A percentile compares a stretch with the other conserved stretches of the same genome.
Evolutionary conservation across 305 asterid genomes (phyloP).

Genomic region (Ruellia speciosa): DNA sequence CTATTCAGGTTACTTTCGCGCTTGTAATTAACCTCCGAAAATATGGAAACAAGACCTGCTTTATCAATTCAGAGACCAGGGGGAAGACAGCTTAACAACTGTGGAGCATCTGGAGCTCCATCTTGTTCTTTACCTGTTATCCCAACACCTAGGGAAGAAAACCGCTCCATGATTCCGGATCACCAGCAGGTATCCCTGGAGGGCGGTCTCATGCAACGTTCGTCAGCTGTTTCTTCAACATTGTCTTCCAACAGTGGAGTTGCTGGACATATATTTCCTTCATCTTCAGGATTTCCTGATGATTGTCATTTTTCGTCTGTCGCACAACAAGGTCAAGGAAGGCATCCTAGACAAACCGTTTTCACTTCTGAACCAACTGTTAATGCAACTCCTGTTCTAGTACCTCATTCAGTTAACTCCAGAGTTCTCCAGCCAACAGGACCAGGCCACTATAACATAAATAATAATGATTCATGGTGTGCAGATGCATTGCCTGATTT

Average conservation of each 20-base stretch:
- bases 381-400: conserved; percentile 39
- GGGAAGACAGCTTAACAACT: conserved; percentile 46
- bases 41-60: conserved; percentile 61
- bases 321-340: conserved; percentile 51
- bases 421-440: conserved; percentile 52
- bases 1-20: conserved; percentile 4
- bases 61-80: conserved; percentile 58
- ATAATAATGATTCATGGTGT: conserved; percentile 50
- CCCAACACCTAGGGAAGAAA: conserved; percentile 41
- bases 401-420: conserved; percentile 40
- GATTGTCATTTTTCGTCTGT: conserved; percentile 56
- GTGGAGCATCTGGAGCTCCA: conserved; percentile 47
- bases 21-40: neutral
- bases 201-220: conserved; percentile 34
- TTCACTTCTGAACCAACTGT: conserved; percentile 54
- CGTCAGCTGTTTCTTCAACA: conserved; percentile 33
- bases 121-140: conserved; percentile 48
- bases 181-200: conserved; percentile 36
- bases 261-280: conserved; percentile 54
- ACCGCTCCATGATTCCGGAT: conserved; percentile 32
- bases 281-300: conserved; percentile 54
- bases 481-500: conserved; percentile 51
- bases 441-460: conserved; percentile 41
- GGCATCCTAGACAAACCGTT: conserved; percentile 38
- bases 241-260: conserved; percentile 49